Percentiles rank a stretch among this genome's conserved stretches.
Conservation (phyloP, 495 filamentous ascomycete genomes). For the Podospora appendiculata region DNA sequence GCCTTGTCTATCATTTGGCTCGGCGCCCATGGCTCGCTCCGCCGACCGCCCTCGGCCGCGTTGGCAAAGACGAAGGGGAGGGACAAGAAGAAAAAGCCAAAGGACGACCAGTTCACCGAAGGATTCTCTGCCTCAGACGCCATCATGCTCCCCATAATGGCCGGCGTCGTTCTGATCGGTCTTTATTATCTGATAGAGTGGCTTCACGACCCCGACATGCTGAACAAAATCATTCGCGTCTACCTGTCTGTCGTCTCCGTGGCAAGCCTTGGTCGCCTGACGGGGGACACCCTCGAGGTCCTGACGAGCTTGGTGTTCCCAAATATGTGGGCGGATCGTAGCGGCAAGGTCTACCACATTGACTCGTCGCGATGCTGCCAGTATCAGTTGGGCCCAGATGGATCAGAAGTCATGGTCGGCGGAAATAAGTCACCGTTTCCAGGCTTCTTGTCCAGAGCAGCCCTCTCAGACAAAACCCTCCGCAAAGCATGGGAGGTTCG, state of each 20-base stretch:
- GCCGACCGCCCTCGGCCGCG: slow-evolving; percentile 72
- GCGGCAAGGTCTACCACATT: slow-evolving; percentile 38
- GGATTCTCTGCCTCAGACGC: slow-evolving; percentile 75
- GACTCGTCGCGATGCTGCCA: slow-evolving; percentile 24
- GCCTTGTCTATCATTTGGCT: slow-evolving; percentile 38
- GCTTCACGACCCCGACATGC: slow-evolving; percentile 67
- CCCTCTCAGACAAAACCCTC: slow-evolving; percentile 13
- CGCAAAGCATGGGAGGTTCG: slow-evolving; percentile 36
- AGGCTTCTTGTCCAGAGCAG: slow-evolving; percentile 26
- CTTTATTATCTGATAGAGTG: slow-evolving; percentile 89
- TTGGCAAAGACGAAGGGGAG: slow-evolving; percentile 40
- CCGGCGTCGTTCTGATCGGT: slow-evolving; percentile 61
- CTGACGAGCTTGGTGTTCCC: slow-evolving; percentile 68
- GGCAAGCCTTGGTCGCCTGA: slow-evolving; percentile 60
- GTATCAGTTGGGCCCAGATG: slow-evolving; percentile 9
- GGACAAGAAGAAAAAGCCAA: slow-evolving; percentile 38
- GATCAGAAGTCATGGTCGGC: slow-evolving; percentile 6
- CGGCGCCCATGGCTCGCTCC: slow-evolving; percentile 44
- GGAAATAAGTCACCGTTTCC: slow-evolving; percentile 37
- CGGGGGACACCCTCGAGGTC: slow-evolving; percentile 60
- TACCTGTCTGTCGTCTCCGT: slow-evolving; percentile 81
- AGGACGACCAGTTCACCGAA: slow-evolving; percentile 63
- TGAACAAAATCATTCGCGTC: slow-evolving; percentile 77
- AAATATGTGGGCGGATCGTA: slow-evolving; percentile 41
- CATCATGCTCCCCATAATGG: slow-evolving; percentile 77